Evolutionary conservation across 2,329 filamentous ascomycete species (phyloP).

Genomic region (Teratosphaeria epicoccoides): DNA sequence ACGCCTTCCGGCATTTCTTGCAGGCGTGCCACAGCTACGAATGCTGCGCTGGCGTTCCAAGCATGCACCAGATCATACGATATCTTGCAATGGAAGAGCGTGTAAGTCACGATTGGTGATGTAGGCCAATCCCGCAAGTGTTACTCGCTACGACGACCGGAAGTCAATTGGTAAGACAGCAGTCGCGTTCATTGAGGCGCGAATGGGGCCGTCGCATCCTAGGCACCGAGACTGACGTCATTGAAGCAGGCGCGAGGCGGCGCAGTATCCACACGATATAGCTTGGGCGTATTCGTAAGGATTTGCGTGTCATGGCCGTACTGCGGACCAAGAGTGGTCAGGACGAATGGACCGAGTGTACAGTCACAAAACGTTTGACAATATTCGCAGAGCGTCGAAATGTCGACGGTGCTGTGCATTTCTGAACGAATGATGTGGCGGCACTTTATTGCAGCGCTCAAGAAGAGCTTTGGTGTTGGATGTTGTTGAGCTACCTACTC

Average conservation of each 20-base stretch:
- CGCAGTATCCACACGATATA: neutral
- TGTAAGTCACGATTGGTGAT: slow-evolving; percentile 3
- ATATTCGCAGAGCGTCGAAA: neutral
- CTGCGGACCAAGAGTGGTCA: neutral
- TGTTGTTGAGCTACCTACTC: too few species aligned
- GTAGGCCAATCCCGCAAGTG: slow-evolving; percentile 17
- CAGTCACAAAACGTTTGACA: slow-evolving; percentile 1
- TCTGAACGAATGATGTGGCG: too few species aligned
- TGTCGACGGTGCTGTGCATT: neutral
- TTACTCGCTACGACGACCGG: slow-evolving; percentile 16
- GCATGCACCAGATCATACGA: slow-evolving; percentile 1
- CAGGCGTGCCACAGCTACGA: neutral
- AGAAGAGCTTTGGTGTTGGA: too few species aligned
- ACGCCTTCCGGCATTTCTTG: neutral
- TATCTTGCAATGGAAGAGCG: too few species aligned
- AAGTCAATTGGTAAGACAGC: slow-evolving; percentile 11
- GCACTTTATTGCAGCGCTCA: too few species aligned
- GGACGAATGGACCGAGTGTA: neutral
- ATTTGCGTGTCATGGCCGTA: neutral
- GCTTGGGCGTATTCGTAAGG: neutral
- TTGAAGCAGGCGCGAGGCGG: neutral
- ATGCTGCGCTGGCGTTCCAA: neutral
- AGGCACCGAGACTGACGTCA: neutral
- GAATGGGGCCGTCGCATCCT: neutral
- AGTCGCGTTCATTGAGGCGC: slow-evolving; percentile 11